These are phyloP conservation scores for Paecilomyces variotii DNA, from an alignment of 2,329 filamentous ascomycete genomes.

Conservation along the genomic window DNA sequence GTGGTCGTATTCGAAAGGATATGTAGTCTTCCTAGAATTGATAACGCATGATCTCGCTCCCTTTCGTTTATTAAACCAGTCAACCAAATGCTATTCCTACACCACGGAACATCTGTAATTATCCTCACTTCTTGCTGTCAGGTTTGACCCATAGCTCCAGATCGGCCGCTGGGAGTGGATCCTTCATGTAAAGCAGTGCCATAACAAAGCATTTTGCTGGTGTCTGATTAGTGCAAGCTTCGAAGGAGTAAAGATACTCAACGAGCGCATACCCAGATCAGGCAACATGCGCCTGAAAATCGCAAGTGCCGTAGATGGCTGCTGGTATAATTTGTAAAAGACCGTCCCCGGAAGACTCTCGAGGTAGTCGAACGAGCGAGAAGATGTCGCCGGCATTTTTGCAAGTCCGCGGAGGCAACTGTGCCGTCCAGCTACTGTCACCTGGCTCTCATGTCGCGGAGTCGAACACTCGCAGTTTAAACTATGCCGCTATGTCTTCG, in stretches of 20 bases:
- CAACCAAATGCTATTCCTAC: background rate
- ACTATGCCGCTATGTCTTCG: background rate
- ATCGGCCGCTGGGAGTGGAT: conserved; percentile 68
- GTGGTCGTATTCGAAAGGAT: conserved; percentile 63
- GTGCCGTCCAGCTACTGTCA: conserved; percentile 13
- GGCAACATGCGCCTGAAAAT: conserved; percentile 97
- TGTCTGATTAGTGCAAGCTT: background rate
- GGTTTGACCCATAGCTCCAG: conserved; percentile 81
- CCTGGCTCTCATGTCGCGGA: conserved; percentile 18
- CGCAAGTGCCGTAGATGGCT: conserved; percentile 88
- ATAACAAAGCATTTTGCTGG: conserved; percentile 91
- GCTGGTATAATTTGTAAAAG: conserved; percentile 86
- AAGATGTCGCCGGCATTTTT: conserved; percentile 50
- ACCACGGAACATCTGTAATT: conserved; percentile 2
- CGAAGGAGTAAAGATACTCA: conserved; percentile 1
- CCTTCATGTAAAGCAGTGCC: conserved; percentile 84
- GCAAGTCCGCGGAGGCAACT: conserved; percentile 14
- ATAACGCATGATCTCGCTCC: conserved; percentile 75
- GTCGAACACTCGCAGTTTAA: background rate
- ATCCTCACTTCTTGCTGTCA: conserved; percentile 46
- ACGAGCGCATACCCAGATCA: conserved; percentile 63
- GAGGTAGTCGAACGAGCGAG: conserved; percentile 75
- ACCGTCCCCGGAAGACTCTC: conserved; percentile 84
- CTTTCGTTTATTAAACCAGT: conserved; percentile 32
- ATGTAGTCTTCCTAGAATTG: conserved; percentile 75